Evolutionary conservation across 345 rosid genomes (phyloP).

Genomic region (Populus deltoides): DNA sequence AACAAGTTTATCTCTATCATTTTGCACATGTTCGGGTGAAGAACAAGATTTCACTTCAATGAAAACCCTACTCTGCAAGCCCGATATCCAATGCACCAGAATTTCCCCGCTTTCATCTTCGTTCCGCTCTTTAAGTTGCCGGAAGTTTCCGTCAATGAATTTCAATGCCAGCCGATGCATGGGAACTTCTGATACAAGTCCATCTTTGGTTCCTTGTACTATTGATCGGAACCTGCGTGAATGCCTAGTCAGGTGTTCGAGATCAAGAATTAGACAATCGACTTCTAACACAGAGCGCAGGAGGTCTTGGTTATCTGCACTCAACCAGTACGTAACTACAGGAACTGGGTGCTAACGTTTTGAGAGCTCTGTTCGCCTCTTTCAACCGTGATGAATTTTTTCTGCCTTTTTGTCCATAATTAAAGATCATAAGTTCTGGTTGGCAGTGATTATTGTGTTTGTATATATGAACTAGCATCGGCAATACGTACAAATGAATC

Average conservation of each 20-base stretch:
- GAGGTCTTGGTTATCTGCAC: conserved; percentile 72
- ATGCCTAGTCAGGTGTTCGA: conserved; percentile 46
- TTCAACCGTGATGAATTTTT: background rate
- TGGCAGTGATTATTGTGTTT: conserved; percentile 7
- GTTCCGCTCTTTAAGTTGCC: conserved; percentile 70
- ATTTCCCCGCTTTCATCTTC: conserved; percentile 64
- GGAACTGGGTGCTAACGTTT: conserved; percentile 57
- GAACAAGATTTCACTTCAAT: conserved; percentile 51
- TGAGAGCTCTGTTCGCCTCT: no score
- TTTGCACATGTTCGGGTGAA: conserved; percentile 72
- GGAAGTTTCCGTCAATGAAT: conserved; percentile 58
- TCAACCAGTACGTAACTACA: conserved; percentile 64
- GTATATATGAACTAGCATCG: conserved; percentile 11
- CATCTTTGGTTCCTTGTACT: conserved; percentile 42
- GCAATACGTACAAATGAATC: background rate
- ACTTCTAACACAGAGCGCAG: conserved; percentile 43
- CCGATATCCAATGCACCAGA: conserved; percentile 45
- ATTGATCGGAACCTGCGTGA: conserved; percentile 30
- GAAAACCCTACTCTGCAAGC: conserved; percentile 65
- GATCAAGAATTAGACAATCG: conserved; percentile 52
- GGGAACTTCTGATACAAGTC: conserved; percentile 56
- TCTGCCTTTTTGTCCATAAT: conserved; percentile 9
- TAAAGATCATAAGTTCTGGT: background rate
- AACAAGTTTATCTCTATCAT: conserved; percentile 69
- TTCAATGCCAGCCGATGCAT: conserved; percentile 61